Percentiles rank a stretch among this genome's conserved stretches.
phyloP scores from a whole-genome alignment of 352 stramenopile species.

The Pythium biforme region DNA sequence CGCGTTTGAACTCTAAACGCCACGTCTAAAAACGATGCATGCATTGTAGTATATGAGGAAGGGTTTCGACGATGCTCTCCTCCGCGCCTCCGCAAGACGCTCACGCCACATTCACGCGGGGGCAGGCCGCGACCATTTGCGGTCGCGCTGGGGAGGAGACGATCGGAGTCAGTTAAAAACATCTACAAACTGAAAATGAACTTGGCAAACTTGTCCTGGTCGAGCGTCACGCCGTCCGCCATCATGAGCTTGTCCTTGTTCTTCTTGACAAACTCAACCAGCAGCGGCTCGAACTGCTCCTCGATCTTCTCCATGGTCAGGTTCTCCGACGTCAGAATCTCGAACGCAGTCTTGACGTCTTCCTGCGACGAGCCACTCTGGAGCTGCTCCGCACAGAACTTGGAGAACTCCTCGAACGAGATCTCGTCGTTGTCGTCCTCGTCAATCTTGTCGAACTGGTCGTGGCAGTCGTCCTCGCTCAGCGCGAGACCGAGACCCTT shows the following conservation, averaged over 20 bases:
- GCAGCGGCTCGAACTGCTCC: slow-evolving; percentile 72
- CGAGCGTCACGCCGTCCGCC: slow-evolving; percentile 53
- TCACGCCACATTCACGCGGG: too few relatives aligned
- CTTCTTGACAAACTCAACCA: slow-evolving; percentile 83
- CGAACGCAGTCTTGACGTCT: slow-evolving; percentile 80
- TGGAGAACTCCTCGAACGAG: slow-evolving; percentile 80
- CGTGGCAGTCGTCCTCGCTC: slow-evolving; percentile 87
- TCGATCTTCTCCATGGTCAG: slow-evolving; percentile 78
- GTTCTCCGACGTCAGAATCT: slow-evolving; percentile 70
- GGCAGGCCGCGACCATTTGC: too few relatives aligned
- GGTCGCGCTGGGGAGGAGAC: not conserved
- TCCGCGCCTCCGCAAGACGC: not conserved
- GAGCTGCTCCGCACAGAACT: slow-evolving; percentile 87
- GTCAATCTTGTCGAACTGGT: slow-evolving; percentile 88
- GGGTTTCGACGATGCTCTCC: not conserved
- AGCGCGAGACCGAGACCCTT: slow-evolving; percentile 85
- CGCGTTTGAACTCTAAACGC: slow-evolving; percentile 56
- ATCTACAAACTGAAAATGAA: slow-evolving; percentile 81
- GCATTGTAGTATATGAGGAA: slow-evolving; percentile 19
- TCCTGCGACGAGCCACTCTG: slow-evolving; percentile 82
- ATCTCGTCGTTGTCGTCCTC: slow-evolving; percentile 83
- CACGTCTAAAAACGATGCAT: slow-evolving; percentile 18
- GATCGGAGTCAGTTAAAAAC: slow-evolving; percentile 3
- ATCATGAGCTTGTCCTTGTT: slow-evolving; percentile 53
- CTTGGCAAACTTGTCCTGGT: slow-evolving; percentile 74